phyloP scores from a whole-genome alignment of 2,329 filamentous ascomycete species.

The Colletotrichum chlorophyti region DNA sequence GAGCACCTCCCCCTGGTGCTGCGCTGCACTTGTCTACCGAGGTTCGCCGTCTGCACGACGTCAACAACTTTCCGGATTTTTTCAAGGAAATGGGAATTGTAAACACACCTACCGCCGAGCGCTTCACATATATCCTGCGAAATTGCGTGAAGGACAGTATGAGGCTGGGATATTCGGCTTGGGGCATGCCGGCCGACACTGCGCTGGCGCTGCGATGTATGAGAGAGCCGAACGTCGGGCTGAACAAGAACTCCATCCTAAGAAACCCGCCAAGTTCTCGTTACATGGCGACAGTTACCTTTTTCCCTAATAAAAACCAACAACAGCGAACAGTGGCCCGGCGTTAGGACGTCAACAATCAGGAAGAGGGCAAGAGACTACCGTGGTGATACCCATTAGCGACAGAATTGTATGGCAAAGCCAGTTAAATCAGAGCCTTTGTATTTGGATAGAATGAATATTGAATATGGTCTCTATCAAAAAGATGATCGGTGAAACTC shows the following conservation, averaged over 20 bases:
- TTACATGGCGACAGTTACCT: not conserved
- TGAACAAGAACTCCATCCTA: not conserved
- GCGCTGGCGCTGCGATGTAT: constrained; percentile 3
- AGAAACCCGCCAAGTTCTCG: not conserved
- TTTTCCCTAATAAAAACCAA: constrained; percentile 2
- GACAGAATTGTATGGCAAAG: too few relatives aligned
- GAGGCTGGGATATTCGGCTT: constrained; percentile 38
- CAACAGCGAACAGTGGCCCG: too few relatives aligned
- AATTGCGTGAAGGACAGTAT: constrained; percentile 42
- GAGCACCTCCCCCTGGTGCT: constrained; percentile 49
- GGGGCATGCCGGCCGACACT: not conserved
- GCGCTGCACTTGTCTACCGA: constrained; percentile 47
- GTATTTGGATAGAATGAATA: too few relatives aligned
- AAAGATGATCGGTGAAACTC: too few relatives aligned
- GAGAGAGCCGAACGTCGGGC: constrained; percentile 11
- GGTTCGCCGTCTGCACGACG: constrained; percentile 49
- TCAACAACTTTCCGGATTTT: constrained; percentile 50
- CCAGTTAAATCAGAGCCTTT: too few relatives aligned
- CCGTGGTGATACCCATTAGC: too few relatives aligned
- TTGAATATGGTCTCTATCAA: too few relatives aligned
- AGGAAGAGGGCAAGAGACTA: too few relatives aligned
- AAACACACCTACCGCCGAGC: constrained; percentile 29
- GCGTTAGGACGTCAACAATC: too few relatives aligned
- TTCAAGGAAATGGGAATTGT: constrained; percentile 49
- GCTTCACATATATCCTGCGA: constrained; percentile 42